phyloP scores from a whole-genome alignment of 306 rosid genomes.

The Rosa persica region DNA sequence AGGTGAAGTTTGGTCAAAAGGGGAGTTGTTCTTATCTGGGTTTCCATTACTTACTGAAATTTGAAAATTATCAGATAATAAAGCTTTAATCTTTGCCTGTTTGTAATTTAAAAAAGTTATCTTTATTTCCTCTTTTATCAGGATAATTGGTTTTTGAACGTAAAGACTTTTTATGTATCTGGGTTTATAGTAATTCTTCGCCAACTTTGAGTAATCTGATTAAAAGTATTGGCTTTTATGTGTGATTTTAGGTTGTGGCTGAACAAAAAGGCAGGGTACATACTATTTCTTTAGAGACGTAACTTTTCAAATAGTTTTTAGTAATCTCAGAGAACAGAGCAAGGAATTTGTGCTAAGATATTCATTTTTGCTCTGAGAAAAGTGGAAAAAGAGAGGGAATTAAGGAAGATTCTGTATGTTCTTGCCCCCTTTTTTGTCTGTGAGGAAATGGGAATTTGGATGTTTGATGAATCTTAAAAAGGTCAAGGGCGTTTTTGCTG shows the following conservation, averaged over 20 bases:
- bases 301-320: not conserved
- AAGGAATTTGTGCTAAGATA: not conserved
- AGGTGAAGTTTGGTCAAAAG: not conserved
- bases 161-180: not conserved
- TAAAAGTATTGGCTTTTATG: not conserved
- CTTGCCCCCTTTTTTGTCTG: constrained; percentile 6
- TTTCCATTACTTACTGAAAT: not conserved
- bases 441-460: not conserved
- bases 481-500: constrained; percentile 1
- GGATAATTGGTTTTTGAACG: not conserved
- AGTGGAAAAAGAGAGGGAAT: not conserved
- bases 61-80: not conserved
- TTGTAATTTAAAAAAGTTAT: not conserved
- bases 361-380: not conserved
- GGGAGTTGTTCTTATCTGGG: not conserved
- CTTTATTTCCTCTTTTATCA: not conserved
- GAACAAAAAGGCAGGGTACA: constrained; percentile 2
- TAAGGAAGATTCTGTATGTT: constrained; percentile 17
- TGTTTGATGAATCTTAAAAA: constrained; percentile 21
- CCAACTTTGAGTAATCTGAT: not conserved
- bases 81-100: not conserved
- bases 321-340: not conserved
- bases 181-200: not conserved
- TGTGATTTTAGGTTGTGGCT: constrained; percentile 9
- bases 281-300: not conserved